Percentiles rank a stretch among this genome's conserved stretches.
Conservation (phyloP, 176 grass and related monocot species). For the Otatea glauca region DNA sequence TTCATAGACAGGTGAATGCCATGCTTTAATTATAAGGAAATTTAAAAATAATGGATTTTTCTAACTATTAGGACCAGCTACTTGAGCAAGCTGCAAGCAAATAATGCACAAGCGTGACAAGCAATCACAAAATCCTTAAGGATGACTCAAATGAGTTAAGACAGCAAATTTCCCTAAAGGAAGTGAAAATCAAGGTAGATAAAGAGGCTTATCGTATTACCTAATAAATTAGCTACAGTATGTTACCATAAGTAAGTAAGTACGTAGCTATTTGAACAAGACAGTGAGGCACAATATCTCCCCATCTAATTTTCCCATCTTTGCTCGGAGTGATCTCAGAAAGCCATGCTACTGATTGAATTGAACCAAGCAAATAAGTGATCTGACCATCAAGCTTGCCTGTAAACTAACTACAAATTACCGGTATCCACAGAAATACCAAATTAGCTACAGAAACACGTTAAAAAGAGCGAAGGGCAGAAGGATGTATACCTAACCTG, state of each 20-base stretch:
- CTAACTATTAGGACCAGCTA: neutral
- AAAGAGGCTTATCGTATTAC: neutral
- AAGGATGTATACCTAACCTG: too few species aligned
- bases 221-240: neutral
- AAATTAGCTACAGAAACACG: neutral
- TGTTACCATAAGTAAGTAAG: neutral
- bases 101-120: neutral
- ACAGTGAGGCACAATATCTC: neutral
- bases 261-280: neutral
- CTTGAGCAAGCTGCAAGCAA: neutral
- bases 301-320: neutral
- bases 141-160: neutral
- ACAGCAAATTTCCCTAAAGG: neutral
- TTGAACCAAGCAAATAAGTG: neutral
- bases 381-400: neutral
- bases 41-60: neutral
- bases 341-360: neutral
- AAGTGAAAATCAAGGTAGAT: neutral
- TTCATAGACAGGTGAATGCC: neutral
- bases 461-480: too few species aligned
- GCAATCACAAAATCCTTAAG: neutral
- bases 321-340: neutral
- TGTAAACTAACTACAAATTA: neutral
- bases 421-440: neutral
- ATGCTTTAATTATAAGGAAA: slow-evolving; percentile 17